Evolutionary conservation across 2,329 filamentous ascomycete genomes (phyloP).

Genomic region (Xylaria sp.): DNA sequence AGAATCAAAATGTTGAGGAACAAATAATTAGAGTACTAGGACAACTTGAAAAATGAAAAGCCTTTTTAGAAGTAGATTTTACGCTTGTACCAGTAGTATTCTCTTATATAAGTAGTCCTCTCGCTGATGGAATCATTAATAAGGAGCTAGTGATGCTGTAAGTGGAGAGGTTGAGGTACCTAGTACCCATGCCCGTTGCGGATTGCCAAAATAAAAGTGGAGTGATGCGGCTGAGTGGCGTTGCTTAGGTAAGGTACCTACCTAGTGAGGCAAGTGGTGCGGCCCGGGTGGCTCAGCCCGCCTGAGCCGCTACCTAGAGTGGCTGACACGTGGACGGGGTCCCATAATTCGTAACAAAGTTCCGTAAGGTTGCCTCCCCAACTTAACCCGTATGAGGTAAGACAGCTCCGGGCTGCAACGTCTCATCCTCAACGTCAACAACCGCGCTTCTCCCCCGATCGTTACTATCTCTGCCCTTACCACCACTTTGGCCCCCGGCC

Average conservation of each 20-base stretch:
- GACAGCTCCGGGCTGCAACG: not conserved
- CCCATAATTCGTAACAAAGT: not conserved
- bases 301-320: not conserved
- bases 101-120: too few species aligned
- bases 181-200: too few species aligned
- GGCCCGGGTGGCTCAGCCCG: not conserved
- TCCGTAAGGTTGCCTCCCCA: not conserved
- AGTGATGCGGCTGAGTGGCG: not conserved
- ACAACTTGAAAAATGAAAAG: too few species aligned
- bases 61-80: too few species aligned
- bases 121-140: too few species aligned
- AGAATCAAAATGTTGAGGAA: too few species aligned
- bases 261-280: not conserved
- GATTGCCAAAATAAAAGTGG: conserved; percentile 13
- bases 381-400: conserved; percentile 1
- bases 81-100: too few species aligned
- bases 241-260: too few species aligned
- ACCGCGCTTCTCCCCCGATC: not conserved
- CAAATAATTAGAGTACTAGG: too few species aligned
- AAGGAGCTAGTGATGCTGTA: not conserved
- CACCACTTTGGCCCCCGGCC: not conserved
- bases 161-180: not conserved
- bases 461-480: not conserved
- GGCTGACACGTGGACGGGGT: not conserved
- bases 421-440: not conserved